phyloP scores from a whole-genome alignment of 345 rosid species.

The Hypericum androsaemum region DNA sequence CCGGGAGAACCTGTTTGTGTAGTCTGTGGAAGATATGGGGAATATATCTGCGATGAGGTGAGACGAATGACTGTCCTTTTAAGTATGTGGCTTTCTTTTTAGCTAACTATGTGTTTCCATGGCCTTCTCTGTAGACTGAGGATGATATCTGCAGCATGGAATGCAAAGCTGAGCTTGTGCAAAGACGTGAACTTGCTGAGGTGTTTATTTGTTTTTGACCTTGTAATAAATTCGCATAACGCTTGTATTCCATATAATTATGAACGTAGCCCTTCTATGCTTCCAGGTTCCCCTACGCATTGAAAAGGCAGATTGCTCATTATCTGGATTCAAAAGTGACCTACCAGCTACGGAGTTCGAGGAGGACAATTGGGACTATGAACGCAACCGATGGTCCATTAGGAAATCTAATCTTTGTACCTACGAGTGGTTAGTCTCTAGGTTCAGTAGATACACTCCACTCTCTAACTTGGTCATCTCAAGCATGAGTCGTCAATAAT shows the following conservation, averaged over 20 bases:
- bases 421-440: slow-evolving; percentile 42
- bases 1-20: slow-evolving; percentile 62
- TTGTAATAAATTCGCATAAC: slow-evolving; percentile 2
- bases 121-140: slow-evolving; percentile 37
- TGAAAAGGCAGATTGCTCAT: slow-evolving; percentile 11
- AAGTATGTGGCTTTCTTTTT: slow-evolving; percentile 5
- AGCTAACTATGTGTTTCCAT: slow-evolving; percentile 7
- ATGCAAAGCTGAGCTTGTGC: slow-evolving; percentile 53
- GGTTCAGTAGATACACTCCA: too few relatives aligned
- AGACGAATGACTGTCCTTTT: slow-evolving; percentile 7
- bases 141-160: slow-evolving; percentile 73
- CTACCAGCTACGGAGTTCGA: slow-evolving; percentile 20
- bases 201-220: slow-evolving; percentile 17
- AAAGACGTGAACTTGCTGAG: slow-evolving; percentile 31
- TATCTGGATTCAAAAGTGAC: slow-evolving; percentile 17
- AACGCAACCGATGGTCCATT: slow-evolving; percentile 37
- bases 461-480: too few relatives aligned
- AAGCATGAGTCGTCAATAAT: too few relatives aligned
- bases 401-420: slow-evolving; percentile 52
- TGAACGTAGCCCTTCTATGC: slow-evolving; percentile 7
- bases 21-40: slow-evolving; percentile 62
- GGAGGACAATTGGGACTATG: slow-evolving; percentile 46
- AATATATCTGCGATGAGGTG: slow-evolving; percentile 67
- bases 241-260: neutral
- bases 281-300: slow-evolving; percentile 26